These are phyloP conservation scores for Rhizophagus sp. DNA, from an alignment of 192 early-diverging fungal genomes.

Conservation along the genomic window DNA sequence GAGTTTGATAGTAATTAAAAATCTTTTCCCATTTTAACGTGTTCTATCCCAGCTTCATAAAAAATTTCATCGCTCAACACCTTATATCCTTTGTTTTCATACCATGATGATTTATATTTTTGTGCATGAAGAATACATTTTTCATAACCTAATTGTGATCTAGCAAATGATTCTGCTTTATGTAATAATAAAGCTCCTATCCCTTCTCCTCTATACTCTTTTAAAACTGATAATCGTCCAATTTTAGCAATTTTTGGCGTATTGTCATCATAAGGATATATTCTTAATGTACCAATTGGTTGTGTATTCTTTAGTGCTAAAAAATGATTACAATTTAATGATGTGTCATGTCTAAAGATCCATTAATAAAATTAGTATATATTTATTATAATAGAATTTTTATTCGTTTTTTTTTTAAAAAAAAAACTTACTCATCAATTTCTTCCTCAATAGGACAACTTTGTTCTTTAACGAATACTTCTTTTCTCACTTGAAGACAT, in stretches of 20 bases:
- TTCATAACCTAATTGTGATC: neutral
- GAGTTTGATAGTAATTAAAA: neutral
- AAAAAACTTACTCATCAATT: conserved; percentile 22
- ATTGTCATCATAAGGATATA: neutral
- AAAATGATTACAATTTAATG: neutral
- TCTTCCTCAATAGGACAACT: neutral
- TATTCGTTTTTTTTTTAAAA: neutral
- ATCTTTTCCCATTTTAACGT: conserved; percentile 11
- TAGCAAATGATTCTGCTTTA: neutral
- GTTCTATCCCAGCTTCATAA: conserved; percentile 9
- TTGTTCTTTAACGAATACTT: conserved; percentile 29
- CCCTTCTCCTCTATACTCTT: neutral
- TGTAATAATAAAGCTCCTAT: neutral
- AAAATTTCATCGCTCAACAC: neutral
- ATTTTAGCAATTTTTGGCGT: neutral
- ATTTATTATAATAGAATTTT: neutral
- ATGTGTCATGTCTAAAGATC: conserved; percentile 1
- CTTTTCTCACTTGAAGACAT: conserved; percentile 8
- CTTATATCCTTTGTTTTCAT: conserved; percentile 15
- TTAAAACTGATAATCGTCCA: conserved; percentile 5
- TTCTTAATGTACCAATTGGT: conserved; percentile 17
- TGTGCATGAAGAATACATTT: conserved; percentile 20
- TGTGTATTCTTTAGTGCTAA: neutral
- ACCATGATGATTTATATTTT: conserved; percentile 11
- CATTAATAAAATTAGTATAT: neutral